These are phyloP conservation scores for Sphaerobolus stellatus DNA, from an alignment of 1,284 basidiomycete species.

Conservation along the genomic window DNA sequence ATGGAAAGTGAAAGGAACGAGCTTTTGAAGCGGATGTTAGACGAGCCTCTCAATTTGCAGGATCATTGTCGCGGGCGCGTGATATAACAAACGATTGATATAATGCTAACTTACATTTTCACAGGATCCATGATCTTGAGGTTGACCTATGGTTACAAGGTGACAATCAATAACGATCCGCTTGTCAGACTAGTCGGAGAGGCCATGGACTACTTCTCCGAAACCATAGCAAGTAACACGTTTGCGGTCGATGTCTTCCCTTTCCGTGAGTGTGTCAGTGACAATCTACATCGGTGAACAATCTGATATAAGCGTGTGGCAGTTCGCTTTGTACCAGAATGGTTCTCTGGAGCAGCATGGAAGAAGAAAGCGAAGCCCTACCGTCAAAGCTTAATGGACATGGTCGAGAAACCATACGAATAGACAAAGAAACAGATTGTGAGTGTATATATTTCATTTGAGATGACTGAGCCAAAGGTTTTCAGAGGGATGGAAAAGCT, in stretches of 20 bases:
- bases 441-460: not conserved
- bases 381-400: slow-evolving; percentile 7
- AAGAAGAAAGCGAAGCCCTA: slow-evolving; percentile 6
- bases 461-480: not conserved
- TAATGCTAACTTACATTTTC: not conserved
- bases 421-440: not conserved
- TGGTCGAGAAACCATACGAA: not conserved
- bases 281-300: not conserved
- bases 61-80: not conserved
- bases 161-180: slow-evolving; percentile 28
- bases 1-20: not conserved
- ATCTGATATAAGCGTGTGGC: not conserved
- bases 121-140: slow-evolving; percentile 32
- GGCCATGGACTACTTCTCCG: slow-evolving; percentile 29
- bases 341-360: not conserved
- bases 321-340: not conserved
- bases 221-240: slow-evolving; percentile 25
- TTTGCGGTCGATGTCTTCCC: slow-evolving; percentile 34
- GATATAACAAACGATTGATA: not conserved
- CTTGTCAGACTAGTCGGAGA: slow-evolving; percentile 32
- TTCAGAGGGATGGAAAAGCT: not conserved
- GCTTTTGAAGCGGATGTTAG: not conserved
- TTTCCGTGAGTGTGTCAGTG: slow-evolving; percentile 21
- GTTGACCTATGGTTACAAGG: slow-evolving; percentile 37
- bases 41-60: not conserved